phyloP scores from a whole-genome alignment of 495 filamentous ascomycete genomes.

The Tuber brumale region DNA sequence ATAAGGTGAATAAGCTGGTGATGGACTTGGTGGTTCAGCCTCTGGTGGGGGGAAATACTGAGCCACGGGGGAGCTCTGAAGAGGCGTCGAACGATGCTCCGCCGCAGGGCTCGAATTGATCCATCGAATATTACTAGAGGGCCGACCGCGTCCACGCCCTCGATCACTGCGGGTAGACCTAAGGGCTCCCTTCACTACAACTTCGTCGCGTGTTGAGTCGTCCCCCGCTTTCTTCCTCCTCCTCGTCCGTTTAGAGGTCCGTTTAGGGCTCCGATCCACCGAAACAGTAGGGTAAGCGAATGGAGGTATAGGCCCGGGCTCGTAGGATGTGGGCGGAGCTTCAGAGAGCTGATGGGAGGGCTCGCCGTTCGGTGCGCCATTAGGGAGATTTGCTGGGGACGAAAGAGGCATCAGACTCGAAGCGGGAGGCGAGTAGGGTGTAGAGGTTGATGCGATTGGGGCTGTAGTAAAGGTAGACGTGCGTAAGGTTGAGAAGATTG shows the following conservation, averaged over 20 bases:
- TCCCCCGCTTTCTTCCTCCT: conserved; percentile 26
- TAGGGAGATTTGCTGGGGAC: neutral
- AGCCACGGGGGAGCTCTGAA: conserved; percentile 9
- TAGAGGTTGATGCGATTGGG: neutral
- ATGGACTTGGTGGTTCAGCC: conserved; percentile 24
- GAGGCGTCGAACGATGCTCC: neutral
- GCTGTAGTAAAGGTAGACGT: neutral
- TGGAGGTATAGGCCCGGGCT: neutral
- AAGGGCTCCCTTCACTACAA: conserved; percentile 15
- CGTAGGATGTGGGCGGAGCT: neutral
- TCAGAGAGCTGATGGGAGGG: neutral
- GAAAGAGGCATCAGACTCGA: neutral
- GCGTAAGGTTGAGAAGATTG: conserved; percentile 14
- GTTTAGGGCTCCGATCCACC: neutral
- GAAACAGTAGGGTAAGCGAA: neutral
- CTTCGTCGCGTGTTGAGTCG: conserved; percentile 10
- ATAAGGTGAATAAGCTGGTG: conserved; percentile 32
- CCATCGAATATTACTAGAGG: conserved; percentile 10
- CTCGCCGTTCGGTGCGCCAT: neutral
- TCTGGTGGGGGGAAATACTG: conserved; percentile 7
- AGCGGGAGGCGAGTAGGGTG: neutral
- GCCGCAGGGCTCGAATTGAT: neutral
- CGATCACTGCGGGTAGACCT: conserved; percentile 32
- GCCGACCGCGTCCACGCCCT: conserved; percentile 21
- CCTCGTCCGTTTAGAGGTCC: neutral